Percentiles rank a stretch among this genome's conserved stretches.
phyloP scores from a whole-genome alignment of 306 rosid species.

The Cucumis sativus region DNA sequence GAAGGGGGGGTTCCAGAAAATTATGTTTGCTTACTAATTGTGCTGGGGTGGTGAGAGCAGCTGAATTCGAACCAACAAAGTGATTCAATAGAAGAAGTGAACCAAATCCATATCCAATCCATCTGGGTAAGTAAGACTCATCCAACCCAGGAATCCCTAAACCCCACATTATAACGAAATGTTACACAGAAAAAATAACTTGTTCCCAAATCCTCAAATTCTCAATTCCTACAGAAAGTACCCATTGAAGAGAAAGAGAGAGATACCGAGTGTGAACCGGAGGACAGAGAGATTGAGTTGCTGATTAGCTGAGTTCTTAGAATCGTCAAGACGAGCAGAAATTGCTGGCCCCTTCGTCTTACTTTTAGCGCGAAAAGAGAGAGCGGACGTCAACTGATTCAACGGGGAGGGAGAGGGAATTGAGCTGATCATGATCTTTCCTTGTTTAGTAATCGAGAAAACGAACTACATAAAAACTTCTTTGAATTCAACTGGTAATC shows the following conservation, averaged over 20 bases:
- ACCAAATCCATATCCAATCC: slow-evolving; percentile 90
- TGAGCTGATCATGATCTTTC: slow-evolving; percentile 21
- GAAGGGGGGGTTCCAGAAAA: not conserved
- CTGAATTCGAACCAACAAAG: slow-evolving; percentile 48
- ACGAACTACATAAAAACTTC: not conserved
- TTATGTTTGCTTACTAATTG: slow-evolving; percentile 39
- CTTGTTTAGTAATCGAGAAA: slow-evolving; percentile 5
- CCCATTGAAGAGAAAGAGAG: not conserved
- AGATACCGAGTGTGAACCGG: slow-evolving; percentile 75
- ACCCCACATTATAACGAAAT: slow-evolving; percentile 5
- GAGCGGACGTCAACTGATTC: slow-evolving; percentile 13
- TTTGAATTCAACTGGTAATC: not conserved
- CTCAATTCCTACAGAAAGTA: not conserved
- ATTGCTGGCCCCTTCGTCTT: slow-evolving; percentile 14
- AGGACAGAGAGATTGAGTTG: slow-evolving; percentile 79
- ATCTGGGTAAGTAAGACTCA: slow-evolving; percentile 91
- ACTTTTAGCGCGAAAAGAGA: slow-evolving; percentile 19
- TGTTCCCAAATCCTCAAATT: not conserved
- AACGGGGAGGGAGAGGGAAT: slow-evolving; percentile 18
- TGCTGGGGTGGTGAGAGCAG: slow-evolving; percentile 29
- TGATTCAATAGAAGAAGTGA: slow-evolving; percentile 69
- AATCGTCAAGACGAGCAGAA: slow-evolving; percentile 43
- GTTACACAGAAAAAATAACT: not conserved
- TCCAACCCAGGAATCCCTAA: slow-evolving; percentile 88
- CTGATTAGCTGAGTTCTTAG: slow-evolving; percentile 26